Base-by-base conservation (phyloP, 2,329 filamentous ascomycete genomes). In the Leptographium flavum region DNA sequence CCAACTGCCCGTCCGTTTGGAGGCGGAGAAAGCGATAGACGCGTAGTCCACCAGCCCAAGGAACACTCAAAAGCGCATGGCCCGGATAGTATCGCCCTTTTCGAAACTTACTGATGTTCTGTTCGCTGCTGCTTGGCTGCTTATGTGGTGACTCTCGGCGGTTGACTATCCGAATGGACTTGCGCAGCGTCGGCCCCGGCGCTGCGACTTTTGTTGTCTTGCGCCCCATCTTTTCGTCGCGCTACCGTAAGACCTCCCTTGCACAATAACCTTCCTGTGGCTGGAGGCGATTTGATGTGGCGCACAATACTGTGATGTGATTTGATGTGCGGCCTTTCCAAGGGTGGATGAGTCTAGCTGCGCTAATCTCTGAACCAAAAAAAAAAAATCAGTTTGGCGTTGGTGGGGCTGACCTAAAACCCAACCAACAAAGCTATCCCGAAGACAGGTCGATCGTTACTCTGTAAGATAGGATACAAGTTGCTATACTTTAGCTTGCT, bases 81-180 rank as follows among this genome's bases (percentile, higher is more conserved):
- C 15, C 15, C 3, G 37, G 8, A 27, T 14, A 10, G 31, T 6
- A 4, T 11, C 27, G 13, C 27, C 3, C 13, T 33, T 17, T 6
- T n/a, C n/a, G n/a, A n/a, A 14, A 28, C 35, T 32, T 21, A 44
- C 37, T 32, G 17, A 7, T 3, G 21, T 31, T 36, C 13, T 40
- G n/a, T 23, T 25, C 28, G 10, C 19, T 28, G 21, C 4, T 14
- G 17, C 23, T 28, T 19, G 37, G 19, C n/a, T 39, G 31, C 14
- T 47, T 23, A 23, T 37, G 25, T 31, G 11, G 30, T 31, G 38
- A 28, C 13, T 45, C 38, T 22, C 17, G 25, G 28, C 47, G 45
- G 39, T 43, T 37, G 39, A 43, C 33, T 40, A 49, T 45, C 14
- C 45, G 42, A n/a, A 43, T 43, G n/a, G 47, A 47, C 43, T 47